phyloP scores from a whole-genome alignment of 306 rosid species.

The Psophocarpus tetragonolobus region DNA sequence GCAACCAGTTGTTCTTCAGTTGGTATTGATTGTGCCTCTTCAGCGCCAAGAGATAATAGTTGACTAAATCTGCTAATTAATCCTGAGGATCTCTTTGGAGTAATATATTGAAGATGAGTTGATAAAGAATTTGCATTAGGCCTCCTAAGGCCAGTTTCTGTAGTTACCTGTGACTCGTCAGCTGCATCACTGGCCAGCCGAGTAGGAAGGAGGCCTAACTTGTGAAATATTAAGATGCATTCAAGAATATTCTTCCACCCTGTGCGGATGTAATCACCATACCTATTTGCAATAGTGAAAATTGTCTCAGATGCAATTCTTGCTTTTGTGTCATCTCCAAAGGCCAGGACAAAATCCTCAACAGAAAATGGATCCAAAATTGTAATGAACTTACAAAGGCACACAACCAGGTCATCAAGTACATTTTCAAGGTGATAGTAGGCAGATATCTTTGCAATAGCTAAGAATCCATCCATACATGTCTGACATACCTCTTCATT shows the following conservation, averaged over 20 bases:
- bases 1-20: slow-evolving; percentile 80
- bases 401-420: slow-evolving; percentile 82
- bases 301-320: slow-evolving; percentile 83
- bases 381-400: slow-evolving; percentile 82
- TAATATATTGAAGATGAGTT: slow-evolving; percentile 52
- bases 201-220: slow-evolving; percentile 85
- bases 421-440: slow-evolving; percentile 86
- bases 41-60: slow-evolving; percentile 79
- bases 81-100: slow-evolving; percentile 77
- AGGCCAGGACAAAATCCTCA: slow-evolving; percentile 76
- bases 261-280: slow-evolving; percentile 76
- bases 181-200: slow-evolving; percentile 77
- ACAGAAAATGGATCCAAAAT: slow-evolving; percentile 67
- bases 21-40: slow-evolving; percentile 80
- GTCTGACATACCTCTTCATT: slow-evolving; percentile 77
- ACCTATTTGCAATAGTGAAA: slow-evolving; percentile 78
- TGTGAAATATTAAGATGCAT: slow-evolving; percentile 77
- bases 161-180: slow-evolving; percentile 62
- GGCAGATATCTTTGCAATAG: slow-evolving; percentile 81
- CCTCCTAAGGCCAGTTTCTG: slow-evolving; percentile 60
- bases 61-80: slow-evolving; percentile 91
- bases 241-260: slow-evolving; percentile 93
- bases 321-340: slow-evolving; percentile 81
- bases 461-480: slow-evolving; percentile 81
- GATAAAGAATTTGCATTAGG: slow-evolving; percentile 55